Evolutionary conservation across 106 monocot species (phyloP).

Genomic region (Dactylorhiza incarnata): DNA sequence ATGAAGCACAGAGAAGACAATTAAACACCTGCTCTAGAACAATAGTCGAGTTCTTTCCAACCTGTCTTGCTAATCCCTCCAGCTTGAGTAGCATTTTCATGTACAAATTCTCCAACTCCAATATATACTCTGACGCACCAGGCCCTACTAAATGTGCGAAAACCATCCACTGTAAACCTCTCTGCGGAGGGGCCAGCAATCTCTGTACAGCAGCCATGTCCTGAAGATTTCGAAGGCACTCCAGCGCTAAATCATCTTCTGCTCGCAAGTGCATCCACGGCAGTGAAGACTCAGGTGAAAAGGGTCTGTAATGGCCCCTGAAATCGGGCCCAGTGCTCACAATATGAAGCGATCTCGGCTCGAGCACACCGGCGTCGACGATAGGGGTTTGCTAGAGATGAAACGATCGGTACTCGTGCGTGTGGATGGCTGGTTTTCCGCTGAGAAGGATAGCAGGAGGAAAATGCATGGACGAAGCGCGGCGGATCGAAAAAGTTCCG

Average conservation of each 20-base stretch:
- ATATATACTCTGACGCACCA: constrained; percentile 16
- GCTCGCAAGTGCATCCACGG: constrained; percentile 23
- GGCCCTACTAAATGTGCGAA: constrained; percentile 30
- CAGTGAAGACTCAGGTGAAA: constrained; percentile 25
- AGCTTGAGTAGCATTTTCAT: constrained; percentile 48
- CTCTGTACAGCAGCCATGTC: constrained; percentile 10
- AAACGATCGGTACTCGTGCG: constrained; percentile 46
- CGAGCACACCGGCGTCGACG: constrained; percentile 9
- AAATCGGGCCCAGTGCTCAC: constrained; percentile 47
- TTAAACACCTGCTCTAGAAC: constrained; percentile 53
- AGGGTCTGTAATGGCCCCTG: constrained; percentile 31
- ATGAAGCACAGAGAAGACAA: neutral
- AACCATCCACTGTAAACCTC: constrained; percentile 38
- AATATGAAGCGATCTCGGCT: constrained; percentile 31
- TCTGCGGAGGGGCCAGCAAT: constrained; percentile 18
- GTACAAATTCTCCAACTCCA: constrained; percentile 52
- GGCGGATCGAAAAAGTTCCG: too few species aligned
- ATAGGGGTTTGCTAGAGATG: neutral
- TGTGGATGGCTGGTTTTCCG: constrained; percentile 48
- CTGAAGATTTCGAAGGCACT: constrained; percentile 8
- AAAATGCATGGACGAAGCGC: constrained; percentile 20
- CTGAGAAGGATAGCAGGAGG: constrained; percentile 34
- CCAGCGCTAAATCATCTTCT: constrained; percentile 9
- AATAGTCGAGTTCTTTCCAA: constrained; percentile 41
- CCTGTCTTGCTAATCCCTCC: constrained; percentile 34